A percentile compares a stretch with the other conserved stretches of the same genome.
phyloP scores from a whole-genome alignment of 257 asterid genomes.

The Fraxinus quadrangulata region DNA sequence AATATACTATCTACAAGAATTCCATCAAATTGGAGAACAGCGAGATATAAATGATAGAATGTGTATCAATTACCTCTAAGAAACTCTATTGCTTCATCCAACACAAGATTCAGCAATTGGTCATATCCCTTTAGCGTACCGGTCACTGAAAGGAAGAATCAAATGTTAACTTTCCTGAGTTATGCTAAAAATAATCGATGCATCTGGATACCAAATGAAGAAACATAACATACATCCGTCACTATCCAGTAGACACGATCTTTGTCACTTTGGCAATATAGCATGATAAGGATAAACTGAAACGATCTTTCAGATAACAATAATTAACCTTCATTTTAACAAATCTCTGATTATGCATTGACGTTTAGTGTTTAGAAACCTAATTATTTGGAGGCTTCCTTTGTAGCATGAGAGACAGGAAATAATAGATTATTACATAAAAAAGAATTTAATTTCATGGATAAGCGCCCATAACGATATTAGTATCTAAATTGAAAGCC shows the following conservation, averaged over 20 bases:
- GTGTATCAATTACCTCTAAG: constrained; percentile 61
- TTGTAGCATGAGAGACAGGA: neutral
- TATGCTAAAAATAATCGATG: neutral
- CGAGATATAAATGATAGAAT: neutral
- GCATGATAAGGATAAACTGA: constrained; percentile 2
- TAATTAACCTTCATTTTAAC: neutral
- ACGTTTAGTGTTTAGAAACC: too few relatives aligned
- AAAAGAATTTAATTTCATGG: neutral
- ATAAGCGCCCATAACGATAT: neutral
- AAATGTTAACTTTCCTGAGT: neutral
- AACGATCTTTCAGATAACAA: neutral
- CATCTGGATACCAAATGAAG: neutral
- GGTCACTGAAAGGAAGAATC: constrained; percentile 56
- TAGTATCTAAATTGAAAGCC: neutral
- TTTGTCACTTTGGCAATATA: neutral
- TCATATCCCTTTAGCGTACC: constrained; percentile 98
- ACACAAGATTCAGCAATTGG: constrained; percentile 91
- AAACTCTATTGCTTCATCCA: constrained; percentile 93
- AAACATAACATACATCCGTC: neutral
- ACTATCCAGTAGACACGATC: neutral
- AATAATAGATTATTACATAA: neutral
- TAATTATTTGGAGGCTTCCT: neutral
- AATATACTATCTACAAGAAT: neutral
- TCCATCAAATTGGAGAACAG: neutral
- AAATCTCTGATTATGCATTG: neutral